phyloP scores from a whole-genome alignment of 2,329 filamentous ascomycete species.

The Periconia digitata region DNA sequence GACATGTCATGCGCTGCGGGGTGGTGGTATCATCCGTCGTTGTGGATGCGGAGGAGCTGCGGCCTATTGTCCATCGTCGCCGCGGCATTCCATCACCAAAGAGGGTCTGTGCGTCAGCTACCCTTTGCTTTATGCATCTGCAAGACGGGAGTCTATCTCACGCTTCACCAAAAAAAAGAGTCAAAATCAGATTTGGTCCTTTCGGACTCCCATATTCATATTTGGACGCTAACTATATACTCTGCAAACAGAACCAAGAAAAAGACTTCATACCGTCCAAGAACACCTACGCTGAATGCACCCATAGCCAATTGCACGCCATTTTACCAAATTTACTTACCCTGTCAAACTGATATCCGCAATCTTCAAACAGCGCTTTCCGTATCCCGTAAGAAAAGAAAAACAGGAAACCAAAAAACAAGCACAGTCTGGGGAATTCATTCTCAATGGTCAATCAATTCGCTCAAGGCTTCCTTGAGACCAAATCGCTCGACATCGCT shows the following conservation, averaged over 20 bases:
- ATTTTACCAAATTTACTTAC: slow-evolving; percentile 2
- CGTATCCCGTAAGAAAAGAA: background rate
- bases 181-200: too few species aligned
- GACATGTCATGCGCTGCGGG: slow-evolving; percentile 32
- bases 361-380: background rate
- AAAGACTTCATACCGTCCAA: too few species aligned
- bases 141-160: too few species aligned
- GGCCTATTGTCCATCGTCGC: slow-evolving; percentile 3
- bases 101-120: slow-evolving; percentile 10
- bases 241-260: slow-evolving; percentile 1
- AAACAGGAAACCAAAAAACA: background rate
- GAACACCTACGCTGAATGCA: slow-evolving; percentile 39
- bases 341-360: background rate
- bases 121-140: too few species aligned
- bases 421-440: background rate
- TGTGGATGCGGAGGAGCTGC: slow-evolving; percentile 7
- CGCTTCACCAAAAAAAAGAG: too few species aligned
- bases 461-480: slow-evolving; percentile 21
- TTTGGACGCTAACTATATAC: slow-evolving; percentile 10
- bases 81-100: background rate
- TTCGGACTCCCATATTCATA: too few species aligned
- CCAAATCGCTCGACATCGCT: slow-evolving; percentile 74
- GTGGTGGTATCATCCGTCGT: slow-evolving; percentile 9
- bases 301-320: slow-evolving; percentile 18
- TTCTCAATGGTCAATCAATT: slow-evolving; percentile 19